Evolutionary conservation across 2,329 filamentous ascomycete genomes (phyloP).

Genomic region (Fusarium siculi): DNA sequence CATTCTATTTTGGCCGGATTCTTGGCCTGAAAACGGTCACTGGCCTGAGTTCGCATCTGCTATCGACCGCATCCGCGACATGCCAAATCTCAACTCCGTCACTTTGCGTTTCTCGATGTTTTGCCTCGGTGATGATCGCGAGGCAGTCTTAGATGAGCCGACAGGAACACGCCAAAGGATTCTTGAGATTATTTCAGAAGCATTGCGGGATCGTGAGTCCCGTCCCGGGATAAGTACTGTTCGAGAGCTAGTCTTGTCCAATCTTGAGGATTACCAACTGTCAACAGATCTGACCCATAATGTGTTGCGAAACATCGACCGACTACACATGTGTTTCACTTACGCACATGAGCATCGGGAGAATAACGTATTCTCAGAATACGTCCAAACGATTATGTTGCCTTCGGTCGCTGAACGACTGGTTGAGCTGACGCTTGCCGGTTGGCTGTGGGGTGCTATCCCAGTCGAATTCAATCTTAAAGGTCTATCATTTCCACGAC

Average conservation of each 20-base stretch:
- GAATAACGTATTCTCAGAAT: no score
- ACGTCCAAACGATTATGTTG: background rate
- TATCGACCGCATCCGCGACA: background rate
- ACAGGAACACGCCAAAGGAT: no score
- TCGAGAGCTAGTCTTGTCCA: conserved; percentile 25
- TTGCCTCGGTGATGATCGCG: no score
- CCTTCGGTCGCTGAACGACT: conserved; percentile 28
- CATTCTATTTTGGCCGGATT: background rate
- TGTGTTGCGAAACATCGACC: conserved; percentile 20
- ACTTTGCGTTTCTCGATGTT: conserved; percentile 2
- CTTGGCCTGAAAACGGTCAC: background rate
- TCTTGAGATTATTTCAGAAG: background rate
- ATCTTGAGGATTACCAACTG: conserved; percentile 33
- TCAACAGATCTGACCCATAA: conserved; percentile 6
- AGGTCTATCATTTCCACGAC: conserved; percentile 29
- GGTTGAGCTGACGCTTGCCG: conserved; percentile 33
- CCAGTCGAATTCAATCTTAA: conserved; percentile 36
- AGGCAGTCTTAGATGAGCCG: no score
- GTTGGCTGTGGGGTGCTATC: conserved; percentile 28
- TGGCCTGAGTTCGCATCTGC: background rate
- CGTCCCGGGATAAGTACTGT: background rate
- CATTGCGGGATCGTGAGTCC: background rate
- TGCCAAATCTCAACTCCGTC: background rate
- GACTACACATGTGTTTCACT: conserved; percentile 23
- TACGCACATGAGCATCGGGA: background rate